These are phyloP conservation scores for Trifolium fragiferum DNA, from an alignment of 306 rosid genomes.

Conservation along the genomic window DNA sequence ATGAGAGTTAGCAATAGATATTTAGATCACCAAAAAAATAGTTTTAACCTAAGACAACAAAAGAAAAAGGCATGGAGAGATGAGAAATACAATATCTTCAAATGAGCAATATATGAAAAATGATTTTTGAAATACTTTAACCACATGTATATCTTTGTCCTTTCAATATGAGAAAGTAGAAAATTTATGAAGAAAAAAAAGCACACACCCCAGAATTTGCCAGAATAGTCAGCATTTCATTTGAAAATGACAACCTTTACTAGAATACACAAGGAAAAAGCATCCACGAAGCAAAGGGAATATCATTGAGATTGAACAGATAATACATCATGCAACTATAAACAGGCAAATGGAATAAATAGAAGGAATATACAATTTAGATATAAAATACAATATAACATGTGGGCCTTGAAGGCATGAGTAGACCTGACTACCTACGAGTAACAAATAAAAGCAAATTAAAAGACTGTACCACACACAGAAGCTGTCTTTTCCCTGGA, in stretches of 20 bases:
- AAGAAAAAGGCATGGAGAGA: not conserved
- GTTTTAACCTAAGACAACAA: not conserved
- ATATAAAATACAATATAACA: conserved; percentile 5
- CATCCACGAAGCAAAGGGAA: conserved; percentile 9
- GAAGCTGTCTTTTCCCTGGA: conserved; percentile 95
- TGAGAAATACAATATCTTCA: conserved; percentile 5
- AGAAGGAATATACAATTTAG: not conserved
- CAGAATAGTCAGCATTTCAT: not conserved
- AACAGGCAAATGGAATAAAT: not conserved
- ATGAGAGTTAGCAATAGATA: conserved; percentile 19
- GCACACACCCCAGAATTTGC: not conserved
- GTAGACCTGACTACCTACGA: conserved; percentile 20
- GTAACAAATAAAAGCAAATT: conserved; percentile 19
- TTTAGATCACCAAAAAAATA: conserved; percentile 26
- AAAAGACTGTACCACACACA: conserved; percentile 82
- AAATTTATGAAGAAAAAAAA: conserved; percentile 6
- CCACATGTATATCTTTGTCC: not conserved
- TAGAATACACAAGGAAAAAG: conserved; percentile 18
- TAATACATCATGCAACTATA: conserved; percentile 8
- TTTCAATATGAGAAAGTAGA: not conserved
- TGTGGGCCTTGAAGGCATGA: not conserved
- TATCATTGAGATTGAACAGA: conserved; percentile 14
- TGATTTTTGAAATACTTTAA: not conserved
- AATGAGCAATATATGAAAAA: conserved; percentile 12
- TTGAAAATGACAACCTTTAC: conserved; percentile 1